Evolutionary conservation across 2,329 filamentous ascomycete genomes (phyloP).

Genomic region (Tympanopsis confertula): DNA sequence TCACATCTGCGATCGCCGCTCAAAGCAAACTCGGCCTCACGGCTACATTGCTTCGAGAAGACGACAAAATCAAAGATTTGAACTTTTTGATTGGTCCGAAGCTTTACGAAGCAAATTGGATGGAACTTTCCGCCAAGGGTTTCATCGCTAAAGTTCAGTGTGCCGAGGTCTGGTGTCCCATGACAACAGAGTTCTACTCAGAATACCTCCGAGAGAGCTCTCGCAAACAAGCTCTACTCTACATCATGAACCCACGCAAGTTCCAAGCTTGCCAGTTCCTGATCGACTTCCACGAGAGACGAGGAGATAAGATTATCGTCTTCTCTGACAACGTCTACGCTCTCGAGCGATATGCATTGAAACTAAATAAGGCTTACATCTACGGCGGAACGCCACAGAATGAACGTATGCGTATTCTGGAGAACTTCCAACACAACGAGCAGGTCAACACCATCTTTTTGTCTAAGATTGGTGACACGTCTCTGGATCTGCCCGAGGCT

Average conservation of each 20-base stretch:
- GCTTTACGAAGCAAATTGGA: conserved; percentile 97
- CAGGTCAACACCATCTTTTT: conserved; percentile 86
- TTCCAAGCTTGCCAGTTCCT: conserved; percentile 95
- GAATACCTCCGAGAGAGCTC: conserved; percentile 59
- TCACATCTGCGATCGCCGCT: conserved; percentile 84
- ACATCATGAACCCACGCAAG: conserved; percentile 95
- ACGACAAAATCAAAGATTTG: conserved; percentile 94
- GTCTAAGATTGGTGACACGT: conserved; percentile 95
- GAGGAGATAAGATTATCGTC: conserved; percentile 95
- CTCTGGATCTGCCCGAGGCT: conserved; percentile 90
- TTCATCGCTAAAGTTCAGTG: conserved; percentile 96
- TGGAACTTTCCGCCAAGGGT: conserved; percentile 91
- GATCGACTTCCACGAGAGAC: conserved; percentile 92
- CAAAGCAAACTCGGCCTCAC: conserved; percentile 93
- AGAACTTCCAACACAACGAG: conserved; percentile 91
- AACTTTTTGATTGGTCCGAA: conserved; percentile 98
- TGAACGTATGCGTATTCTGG: conserved; percentile 76
- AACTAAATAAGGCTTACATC: conserved; percentile 78
- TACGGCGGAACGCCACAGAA: conserved; percentile 77
- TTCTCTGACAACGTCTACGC: conserved; percentile 97
- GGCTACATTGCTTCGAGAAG: conserved; percentile 84
- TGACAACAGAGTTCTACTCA: conserved; percentile 96
- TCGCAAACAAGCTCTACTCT: conserved; percentile 59
- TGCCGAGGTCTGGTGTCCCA: conserved; percentile 97
- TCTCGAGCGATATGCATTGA: conserved; percentile 71